Evolutionary conservation across 2,329 filamentous ascomycete genomes (phyloP).

Genomic region (Ceratocystis harringtonii): DNA sequence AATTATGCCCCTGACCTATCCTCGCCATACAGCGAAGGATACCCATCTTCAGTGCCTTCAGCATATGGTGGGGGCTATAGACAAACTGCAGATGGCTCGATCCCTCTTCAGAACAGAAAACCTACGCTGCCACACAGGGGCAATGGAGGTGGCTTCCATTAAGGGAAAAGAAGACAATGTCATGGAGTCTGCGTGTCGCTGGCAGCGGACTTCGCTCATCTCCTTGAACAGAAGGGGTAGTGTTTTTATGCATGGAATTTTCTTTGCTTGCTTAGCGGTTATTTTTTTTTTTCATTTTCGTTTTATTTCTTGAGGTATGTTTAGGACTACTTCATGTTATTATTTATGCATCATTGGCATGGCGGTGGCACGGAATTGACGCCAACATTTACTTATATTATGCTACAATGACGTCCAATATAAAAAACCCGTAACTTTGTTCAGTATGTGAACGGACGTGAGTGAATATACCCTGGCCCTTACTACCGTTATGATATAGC

Average conservation of each 20-base stretch:
- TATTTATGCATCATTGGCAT: neutral
- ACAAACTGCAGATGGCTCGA: neutral
- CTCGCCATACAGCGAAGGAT: neutral
- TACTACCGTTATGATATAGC: too few species aligned
- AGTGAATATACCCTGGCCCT: too few species aligned
- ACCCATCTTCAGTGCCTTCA: neutral
- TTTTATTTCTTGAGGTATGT: neutral
- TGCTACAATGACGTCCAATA: neutral
- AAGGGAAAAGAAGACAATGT: neutral
- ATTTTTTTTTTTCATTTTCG: too few species aligned
- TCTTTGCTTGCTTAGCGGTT: neutral
- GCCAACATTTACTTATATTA: neutral
- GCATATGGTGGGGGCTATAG: slow-evolving; percentile 8
- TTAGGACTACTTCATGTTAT: neutral
- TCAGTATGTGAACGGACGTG: too few species aligned
- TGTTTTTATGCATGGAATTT: neutral
- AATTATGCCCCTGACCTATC: neutral
- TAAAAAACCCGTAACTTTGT: too few species aligned
- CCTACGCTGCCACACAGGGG: neutral
- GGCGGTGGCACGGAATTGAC: neutral
- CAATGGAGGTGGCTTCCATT: neutral
- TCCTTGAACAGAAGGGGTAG: neutral
- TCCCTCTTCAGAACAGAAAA: slow-evolving; percentile 11
- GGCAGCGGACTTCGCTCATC: neutral
- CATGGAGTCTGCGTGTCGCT: neutral